These are phyloP conservation scores for Irpex sp. DNA, from an alignment of 1,284 basidiomycete species.

Conservation along the genomic window DNA sequence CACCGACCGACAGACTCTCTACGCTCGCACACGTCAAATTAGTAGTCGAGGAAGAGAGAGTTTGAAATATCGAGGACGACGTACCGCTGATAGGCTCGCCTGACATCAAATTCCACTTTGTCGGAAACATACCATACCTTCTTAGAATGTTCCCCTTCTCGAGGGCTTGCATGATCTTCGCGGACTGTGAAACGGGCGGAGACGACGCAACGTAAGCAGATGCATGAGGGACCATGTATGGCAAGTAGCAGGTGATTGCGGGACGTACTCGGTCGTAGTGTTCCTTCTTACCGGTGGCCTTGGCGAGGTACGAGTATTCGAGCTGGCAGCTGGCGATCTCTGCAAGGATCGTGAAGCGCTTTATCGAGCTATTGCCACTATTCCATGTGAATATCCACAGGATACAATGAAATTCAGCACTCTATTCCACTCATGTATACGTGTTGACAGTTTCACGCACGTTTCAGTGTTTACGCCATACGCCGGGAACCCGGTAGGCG, in stretches of 20 bases:
- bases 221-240: neutral
- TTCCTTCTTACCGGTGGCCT: conserved; percentile 49
- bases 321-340: conserved; percentile 56
- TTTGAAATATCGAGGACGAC: conserved; percentile 11
- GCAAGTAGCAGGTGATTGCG: neutral
- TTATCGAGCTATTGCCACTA: conserved; percentile 6
- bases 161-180: conserved; percentile 40
- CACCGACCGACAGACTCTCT: conserved; percentile 18
- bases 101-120: conserved; percentile 43
- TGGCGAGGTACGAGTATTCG: conserved; percentile 64
- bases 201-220: neutral
- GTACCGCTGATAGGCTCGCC: conserved; percentile 39
- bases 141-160: conserved; percentile 37
- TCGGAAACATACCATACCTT: conserved; percentile 52
- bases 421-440: neutral
- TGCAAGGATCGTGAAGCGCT: conserved; percentile 25
- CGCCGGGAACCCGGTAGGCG: conserved; percentile 45
- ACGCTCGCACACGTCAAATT: neutral
- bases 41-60: neutral
- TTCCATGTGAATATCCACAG: neutral
- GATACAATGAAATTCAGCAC: neutral
- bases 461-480: conserved; percentile 42
- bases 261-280: conserved; percentile 45
- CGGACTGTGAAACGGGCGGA: neutral
- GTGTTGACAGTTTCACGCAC: conserved; percentile 23